phyloP scores from a whole-genome alignment of 306 rosid species.

The Inga laurina region DNA sequence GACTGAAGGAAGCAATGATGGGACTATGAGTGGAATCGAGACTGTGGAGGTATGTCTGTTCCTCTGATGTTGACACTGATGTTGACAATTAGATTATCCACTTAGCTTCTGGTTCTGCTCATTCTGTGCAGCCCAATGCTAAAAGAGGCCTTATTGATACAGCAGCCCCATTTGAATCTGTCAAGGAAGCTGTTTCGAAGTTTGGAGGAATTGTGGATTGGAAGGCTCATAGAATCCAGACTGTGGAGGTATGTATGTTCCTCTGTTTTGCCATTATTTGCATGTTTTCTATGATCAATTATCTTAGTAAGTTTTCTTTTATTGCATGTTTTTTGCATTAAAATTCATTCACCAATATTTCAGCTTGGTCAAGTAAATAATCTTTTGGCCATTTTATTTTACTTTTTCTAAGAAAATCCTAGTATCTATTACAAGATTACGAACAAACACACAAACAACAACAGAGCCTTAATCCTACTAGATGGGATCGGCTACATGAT shows the following conservation, averaged over 20 bases:
- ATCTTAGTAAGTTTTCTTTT: slow-evolving; percentile 5
- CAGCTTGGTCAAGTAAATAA: slow-evolving; percentile 30
- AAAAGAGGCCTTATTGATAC: slow-evolving; percentile 81
- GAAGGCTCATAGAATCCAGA: slow-evolving; percentile 93
- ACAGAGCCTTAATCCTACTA: no score
- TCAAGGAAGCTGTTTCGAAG: slow-evolving; percentile 96
- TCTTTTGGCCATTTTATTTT: slow-evolving; percentile 12
- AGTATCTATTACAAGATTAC: slow-evolving; percentile 11
- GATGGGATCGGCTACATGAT: no score
- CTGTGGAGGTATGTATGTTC: slow-evolving; percentile 71
- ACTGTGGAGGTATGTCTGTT: slow-evolving; percentile 4
- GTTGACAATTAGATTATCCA: slow-evolving; percentile 28
- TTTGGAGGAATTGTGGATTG: slow-evolving; percentile 99
- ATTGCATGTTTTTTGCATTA: slow-evolving; percentile 11
- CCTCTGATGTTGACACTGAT: slow-evolving; percentile 28
- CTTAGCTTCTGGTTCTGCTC: slow-evolving; percentile 41
- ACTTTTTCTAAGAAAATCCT: slow-evolving; percentile 24
- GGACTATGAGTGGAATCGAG: slow-evolving; percentile 14
- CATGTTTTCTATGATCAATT: slow-evolving; percentile 9
- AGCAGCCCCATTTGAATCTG: slow-evolving; percentile 93
- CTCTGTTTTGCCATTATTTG: slow-evolving; percentile 32
- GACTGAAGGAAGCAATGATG: slow-evolving; percentile 33
- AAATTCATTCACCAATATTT: slow-evolving; percentile 26
- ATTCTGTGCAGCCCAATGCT: slow-evolving; percentile 41
- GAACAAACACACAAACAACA: no score